A percentile compares a stretch with the other conserved stretches of the same genome.
phyloP scores from a whole-genome alignment of 2,329 filamentous ascomycete species.

The Cladophialophora yegresii region DNA sequence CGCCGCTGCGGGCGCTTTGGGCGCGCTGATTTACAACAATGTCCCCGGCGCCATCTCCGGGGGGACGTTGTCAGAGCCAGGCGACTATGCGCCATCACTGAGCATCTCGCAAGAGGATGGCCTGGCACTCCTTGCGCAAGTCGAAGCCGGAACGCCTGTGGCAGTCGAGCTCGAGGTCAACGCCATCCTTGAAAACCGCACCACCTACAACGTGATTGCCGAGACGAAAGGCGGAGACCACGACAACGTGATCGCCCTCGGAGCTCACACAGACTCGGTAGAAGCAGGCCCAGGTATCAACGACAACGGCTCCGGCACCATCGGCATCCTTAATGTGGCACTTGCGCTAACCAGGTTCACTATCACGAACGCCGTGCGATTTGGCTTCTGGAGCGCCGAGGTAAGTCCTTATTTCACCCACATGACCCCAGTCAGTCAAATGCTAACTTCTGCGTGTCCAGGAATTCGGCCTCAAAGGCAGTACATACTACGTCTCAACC shows the following conservation, averaged over 20 bases:
- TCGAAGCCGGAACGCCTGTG: constrained; percentile 51
- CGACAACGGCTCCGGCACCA: constrained; percentile 71
- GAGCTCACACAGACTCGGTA: constrained; percentile 64
- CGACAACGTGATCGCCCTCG: constrained; percentile 60
- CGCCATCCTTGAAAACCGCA: constrained; percentile 50
- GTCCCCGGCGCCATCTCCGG: constrained; percentile 59
- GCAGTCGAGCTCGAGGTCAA: constrained; percentile 46
- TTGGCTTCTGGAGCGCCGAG: constrained; percentile 66
- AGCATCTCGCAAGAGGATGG: constrained; percentile 65
- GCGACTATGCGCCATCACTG: constrained; percentile 66
- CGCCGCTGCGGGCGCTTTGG: constrained; percentile 68
- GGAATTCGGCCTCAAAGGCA: constrained; percentile 64
- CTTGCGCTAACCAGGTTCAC: constrained; percentile 68
- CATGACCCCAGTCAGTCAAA: background rate
- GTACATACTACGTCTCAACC: constrained; percentile 56
- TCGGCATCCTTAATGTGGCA: constrained; percentile 62
- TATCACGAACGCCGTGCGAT: constrained; percentile 69
- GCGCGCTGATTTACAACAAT: constrained; percentile 74
- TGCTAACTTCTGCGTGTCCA: background rate
- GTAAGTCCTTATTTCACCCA: background rate
- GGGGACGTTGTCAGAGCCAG: constrained; percentile 66
- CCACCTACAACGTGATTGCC: constrained; percentile 61
- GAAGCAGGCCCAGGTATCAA: constrained; percentile 70
- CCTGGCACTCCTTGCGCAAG: constrained; percentile 55
- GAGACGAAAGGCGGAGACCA: constrained; percentile 61